Percentiles rank a stretch among this genome's conserved stretches.
Conservation (phyloP, 2,329 filamentous ascomycete genomes). For the Aspergillus awamori region DNA sequence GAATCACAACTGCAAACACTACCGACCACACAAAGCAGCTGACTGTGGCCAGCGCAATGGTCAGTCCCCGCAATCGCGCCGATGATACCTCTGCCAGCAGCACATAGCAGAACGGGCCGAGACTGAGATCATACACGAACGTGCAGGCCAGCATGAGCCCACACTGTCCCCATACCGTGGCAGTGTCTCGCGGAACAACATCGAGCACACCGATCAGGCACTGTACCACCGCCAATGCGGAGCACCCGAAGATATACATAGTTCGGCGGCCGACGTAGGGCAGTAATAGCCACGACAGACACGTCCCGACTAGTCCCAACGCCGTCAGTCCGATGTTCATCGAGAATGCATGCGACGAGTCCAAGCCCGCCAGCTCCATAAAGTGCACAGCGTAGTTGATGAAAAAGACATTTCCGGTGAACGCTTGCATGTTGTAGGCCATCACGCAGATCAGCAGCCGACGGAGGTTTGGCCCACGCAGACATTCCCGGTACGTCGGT, state of each 20-base stretch:
- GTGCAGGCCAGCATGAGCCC: slow-evolving; percentile 37
- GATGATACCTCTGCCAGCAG: slow-evolving; percentile 57
- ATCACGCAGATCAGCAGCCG: slow-evolving; percentile 32
- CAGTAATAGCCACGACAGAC: slow-evolving; percentile 46
- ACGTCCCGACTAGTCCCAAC: slow-evolving; percentile 47
- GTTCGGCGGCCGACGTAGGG: slow-evolving; percentile 42
- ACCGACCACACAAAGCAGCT: slow-evolving; percentile 32
- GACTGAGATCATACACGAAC: slow-evolving; percentile 57
- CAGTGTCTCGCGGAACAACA: slow-evolving; percentile 35
- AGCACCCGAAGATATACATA: slow-evolving; percentile 45
- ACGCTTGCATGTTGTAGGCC: slow-evolving; percentile 35
- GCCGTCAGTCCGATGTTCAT: slow-evolving; percentile 47
- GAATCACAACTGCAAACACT: slow-evolving; percentile 36
- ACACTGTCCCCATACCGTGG: slow-evolving; percentile 45
- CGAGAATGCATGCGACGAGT: slow-evolving; percentile 28
- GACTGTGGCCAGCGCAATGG: slow-evolving; percentile 41
- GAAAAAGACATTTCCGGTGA: slow-evolving; percentile 33
- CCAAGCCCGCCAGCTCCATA: slow-evolving; percentile 37
- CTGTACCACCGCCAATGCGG: slow-evolving; percentile 37
- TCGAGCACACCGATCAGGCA: slow-evolving; percentile 45
- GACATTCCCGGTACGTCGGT: slow-evolving; percentile 29
- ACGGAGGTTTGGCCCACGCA: slow-evolving; percentile 31
- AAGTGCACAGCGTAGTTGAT: slow-evolving; percentile 37
- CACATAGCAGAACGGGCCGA: slow-evolving; percentile 58
- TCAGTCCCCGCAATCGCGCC: slow-evolving; percentile 56